phyloP scores from a whole-genome alignment of 1,284 basidiomycete genomes.

The Moesziomyces antarcticus region DNA sequence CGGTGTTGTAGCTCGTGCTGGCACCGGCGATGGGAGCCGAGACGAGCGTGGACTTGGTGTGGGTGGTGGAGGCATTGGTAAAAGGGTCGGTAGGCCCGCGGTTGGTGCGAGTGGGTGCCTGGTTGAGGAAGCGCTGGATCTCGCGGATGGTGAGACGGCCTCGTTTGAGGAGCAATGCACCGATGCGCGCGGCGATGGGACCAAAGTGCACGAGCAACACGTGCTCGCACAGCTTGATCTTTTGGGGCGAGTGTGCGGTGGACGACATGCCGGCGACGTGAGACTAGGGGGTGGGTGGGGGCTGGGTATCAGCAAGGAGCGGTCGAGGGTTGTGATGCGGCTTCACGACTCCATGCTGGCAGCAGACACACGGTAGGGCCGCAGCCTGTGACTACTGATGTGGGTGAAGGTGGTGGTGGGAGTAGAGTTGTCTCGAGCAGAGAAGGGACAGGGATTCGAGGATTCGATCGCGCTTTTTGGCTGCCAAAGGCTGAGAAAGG shows the following conservation, averaged over 20 bases:
- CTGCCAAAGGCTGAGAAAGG: too few relatives aligned
- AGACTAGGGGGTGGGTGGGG: background rate
- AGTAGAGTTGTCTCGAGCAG: too few relatives aligned
- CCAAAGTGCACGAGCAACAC: conserved; percentile 84
- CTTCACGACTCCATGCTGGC: too few relatives aligned
- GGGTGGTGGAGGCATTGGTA: conserved; percentile 12
- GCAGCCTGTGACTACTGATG: too few relatives aligned
- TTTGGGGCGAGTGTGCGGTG: conserved; percentile 56
- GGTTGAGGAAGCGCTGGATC: conserved; percentile 62
- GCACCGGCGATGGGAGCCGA: conserved; percentile 37
- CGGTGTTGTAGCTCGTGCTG: conserved; percentile 38
- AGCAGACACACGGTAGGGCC: too few relatives aligned
- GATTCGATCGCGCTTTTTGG: too few relatives aligned
- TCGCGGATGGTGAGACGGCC: conserved; percentile 80
- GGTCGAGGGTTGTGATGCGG: too few relatives aligned
- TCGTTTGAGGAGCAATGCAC: conserved; percentile 81
- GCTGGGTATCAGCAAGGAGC: too few relatives aligned
- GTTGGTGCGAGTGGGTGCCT: conserved; percentile 34
- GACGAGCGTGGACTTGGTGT: conserved; percentile 27
- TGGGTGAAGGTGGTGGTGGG: too few relatives aligned
- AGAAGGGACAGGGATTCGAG: too few relatives aligned
- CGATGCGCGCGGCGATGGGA: conserved; percentile 77
- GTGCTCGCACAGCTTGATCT: conserved; percentile 75
- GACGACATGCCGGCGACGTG: conserved; percentile 19
- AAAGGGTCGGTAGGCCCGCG: conserved; percentile 41